Evolutionary conservation across 129 eudicot genomes (phyloP).

Genomic region (Saposhnikovia divaricata): DNA sequence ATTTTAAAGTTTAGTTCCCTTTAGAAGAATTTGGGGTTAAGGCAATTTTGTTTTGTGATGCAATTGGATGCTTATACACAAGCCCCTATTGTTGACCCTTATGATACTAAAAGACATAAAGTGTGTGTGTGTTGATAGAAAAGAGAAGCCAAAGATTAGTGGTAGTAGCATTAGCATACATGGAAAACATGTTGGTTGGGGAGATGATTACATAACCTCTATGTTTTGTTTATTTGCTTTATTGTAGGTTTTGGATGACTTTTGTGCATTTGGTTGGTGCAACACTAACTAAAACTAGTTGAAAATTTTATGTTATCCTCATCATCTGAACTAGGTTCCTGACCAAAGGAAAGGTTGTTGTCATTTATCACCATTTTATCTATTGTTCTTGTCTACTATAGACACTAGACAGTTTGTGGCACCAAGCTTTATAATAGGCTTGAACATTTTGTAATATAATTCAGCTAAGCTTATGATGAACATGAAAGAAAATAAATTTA

Average conservation of each 20-base stretch:
- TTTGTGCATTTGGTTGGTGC: conserved; percentile 7
- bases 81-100: conserved; percentile 5
- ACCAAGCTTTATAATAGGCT: too few relatives aligned
- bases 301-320: neutral
- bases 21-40: neutral
- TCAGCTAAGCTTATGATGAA: too few relatives aligned
- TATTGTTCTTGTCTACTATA: neutral
- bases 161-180: neutral
- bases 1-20: neutral
- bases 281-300: neutral
- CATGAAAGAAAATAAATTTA: too few relatives aligned
- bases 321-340: neutral
- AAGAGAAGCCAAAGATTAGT: neutral
- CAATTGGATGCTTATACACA: neutral
- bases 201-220: conserved; percentile 1
- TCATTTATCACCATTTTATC: neutral
- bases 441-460: too few relatives aligned
- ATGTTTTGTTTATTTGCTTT: conserved; percentile 2
- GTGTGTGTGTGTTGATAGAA: neutral
- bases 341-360: neutral
- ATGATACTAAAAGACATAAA: neutral
- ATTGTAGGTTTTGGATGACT: conserved; percentile 7
- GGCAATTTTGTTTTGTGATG: neutral
- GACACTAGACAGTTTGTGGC: too few relatives aligned
- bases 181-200: neutral